Conservation (phyloP, 2,329 filamentous ascomycete genomes). For the Aspergillus tanneri region DNA sequence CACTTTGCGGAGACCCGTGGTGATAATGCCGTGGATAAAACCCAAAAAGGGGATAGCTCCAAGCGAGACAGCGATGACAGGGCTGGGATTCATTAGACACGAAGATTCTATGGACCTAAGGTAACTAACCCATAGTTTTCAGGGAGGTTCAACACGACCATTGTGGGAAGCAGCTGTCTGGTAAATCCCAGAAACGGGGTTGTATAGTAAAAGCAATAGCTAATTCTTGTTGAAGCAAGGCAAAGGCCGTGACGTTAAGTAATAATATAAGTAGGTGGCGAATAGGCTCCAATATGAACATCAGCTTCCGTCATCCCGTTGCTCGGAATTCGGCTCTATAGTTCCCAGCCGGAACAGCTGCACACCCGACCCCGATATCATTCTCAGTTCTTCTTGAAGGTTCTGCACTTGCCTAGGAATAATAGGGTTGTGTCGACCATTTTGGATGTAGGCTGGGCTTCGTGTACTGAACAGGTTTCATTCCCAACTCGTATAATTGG, state of each 20-base stretch:
- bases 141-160: constrained; percentile 46
- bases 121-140: constrained; percentile 49
- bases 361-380: background rate
- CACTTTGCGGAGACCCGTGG: constrained; percentile 48
- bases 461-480: no score
- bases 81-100: constrained; percentile 41
- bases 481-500: no score
- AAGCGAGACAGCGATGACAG: constrained; percentile 55
- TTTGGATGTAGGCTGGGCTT: no score
- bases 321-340: constrained; percentile 9
- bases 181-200: background rate
- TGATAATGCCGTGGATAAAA: constrained; percentile 52
- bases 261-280: no score
- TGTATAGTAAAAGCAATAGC: no score
- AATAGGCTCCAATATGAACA: no score
- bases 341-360: constrained; percentile 7
- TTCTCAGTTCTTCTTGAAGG: no score
- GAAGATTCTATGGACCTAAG: background rate
- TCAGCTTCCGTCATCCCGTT: constrained; percentile 5
- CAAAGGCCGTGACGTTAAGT: no score
- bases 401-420: no score
- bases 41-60: constrained; percentile 55
- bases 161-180: constrained; percentile 19
- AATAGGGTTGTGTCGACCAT: no score
- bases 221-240: no score